Percentiles rank a stretch among this genome's conserved stretches.
phyloP scores from a whole-genome alignment of 2,329 filamentous ascomycete species.

The Botryotinia convoluta region DNA sequence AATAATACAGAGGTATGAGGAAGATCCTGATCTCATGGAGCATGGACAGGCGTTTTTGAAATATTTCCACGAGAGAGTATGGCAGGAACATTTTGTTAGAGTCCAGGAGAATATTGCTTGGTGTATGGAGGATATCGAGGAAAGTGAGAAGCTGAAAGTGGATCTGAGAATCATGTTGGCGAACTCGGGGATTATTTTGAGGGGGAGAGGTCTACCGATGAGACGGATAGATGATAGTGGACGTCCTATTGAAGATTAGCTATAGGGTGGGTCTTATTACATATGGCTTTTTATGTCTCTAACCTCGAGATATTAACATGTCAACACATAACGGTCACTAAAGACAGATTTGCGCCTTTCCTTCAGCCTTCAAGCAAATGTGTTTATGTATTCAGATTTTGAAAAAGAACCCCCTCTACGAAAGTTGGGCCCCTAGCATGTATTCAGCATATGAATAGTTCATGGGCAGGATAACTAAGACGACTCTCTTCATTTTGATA shows the following conservation, averaged over 20 bases:
- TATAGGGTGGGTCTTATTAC: background rate
- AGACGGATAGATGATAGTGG: background rate
- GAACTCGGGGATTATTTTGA: background rate
- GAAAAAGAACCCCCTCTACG: background rate
- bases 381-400: background rate
- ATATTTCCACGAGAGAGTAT: background rate
- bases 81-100: background rate
- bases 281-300: background rate
- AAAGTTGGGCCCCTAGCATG: background rate
- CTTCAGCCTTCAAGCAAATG: background rate
- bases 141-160: background rate
- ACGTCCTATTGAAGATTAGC: background rate
- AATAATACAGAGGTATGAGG: background rate
- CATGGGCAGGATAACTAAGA: background rate
- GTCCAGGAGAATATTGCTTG: background rate
- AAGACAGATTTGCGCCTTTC: background rate
- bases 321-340: background rate
- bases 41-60: background rate
- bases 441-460: background rate
- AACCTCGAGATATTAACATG: background rate
- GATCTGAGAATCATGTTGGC: background rate
- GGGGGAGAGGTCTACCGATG: background rate
- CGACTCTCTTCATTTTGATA: background rate
- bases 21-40: background rate
- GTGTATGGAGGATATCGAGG: background rate